Conservation (phyloP, 1,284 basidiomycete species). For the Ustilago xerochloae region DNA sequence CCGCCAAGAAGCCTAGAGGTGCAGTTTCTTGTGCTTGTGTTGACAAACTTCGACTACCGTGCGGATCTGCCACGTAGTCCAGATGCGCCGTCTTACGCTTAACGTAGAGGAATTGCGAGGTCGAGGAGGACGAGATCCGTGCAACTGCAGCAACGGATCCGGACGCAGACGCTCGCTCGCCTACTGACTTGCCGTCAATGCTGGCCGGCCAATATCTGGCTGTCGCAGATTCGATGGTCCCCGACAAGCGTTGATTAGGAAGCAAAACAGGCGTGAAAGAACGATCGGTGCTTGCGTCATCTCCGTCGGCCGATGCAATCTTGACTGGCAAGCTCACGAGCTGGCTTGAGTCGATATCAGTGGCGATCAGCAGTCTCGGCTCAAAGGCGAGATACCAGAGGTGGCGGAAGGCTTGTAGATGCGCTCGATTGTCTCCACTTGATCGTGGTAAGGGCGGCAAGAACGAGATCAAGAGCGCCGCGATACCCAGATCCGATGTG, state of each 20-base stretch:
- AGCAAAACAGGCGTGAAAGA: conserved; percentile 79
- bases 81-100: conserved; percentile 91
- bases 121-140: not conserved
- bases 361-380: conserved; percentile 87
- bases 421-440: conserved; percentile 87
- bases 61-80: conserved; percentile 90
- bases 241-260: conserved; percentile 72
- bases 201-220: conserved; percentile 80
- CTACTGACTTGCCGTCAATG: conserved; percentile 28
- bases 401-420: conserved; percentile 91
- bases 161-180: not conserved
- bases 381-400: conserved; percentile 95
- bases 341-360: conserved; percentile 68
- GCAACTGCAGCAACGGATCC: conserved; percentile 1
- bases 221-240: conserved; percentile 85
- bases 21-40: conserved; percentile 26
- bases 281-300: not conserved
- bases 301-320: not conserved
- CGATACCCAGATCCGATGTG: conserved; percentile 89
- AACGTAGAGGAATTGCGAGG: conserved; percentile 71
- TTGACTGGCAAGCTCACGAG: conserved; percentile 50
- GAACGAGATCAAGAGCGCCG: conserved; percentile 87
- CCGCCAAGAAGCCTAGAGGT: conserved; percentile 15
- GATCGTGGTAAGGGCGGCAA: conserved; percentile 75
- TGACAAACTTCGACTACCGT: conserved; percentile 85